Conservation (phyloP, 345 rosid species). For the Citrus hindsii region DNA sequence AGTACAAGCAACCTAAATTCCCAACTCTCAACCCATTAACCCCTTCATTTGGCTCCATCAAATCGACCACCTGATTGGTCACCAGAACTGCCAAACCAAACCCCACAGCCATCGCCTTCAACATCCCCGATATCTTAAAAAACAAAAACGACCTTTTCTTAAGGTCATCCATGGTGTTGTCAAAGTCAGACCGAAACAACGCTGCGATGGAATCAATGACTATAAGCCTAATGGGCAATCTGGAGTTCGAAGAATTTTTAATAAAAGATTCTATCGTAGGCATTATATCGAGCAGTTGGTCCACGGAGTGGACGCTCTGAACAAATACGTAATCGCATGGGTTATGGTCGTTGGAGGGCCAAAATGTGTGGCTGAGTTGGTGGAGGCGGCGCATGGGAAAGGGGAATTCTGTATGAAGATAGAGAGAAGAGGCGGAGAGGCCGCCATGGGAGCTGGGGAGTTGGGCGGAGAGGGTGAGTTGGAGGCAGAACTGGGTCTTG, state of each 20-base stretch:
- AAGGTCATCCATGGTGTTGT: slow-evolving; percentile 64
- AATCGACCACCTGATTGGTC: slow-evolving; percentile 90
- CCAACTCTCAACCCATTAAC: slow-evolving; percentile 61
- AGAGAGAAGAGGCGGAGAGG: slow-evolving; percentile 67
- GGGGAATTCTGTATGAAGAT: slow-evolving; percentile 73
- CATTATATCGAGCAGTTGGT: slow-evolving; percentile 74
- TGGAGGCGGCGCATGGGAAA: slow-evolving; percentile 76
- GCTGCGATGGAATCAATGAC: slow-evolving; percentile 89
- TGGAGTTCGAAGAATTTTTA: slow-evolving; percentile 31
- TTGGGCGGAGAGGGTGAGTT: slow-evolving; percentile 66
- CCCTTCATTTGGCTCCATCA: slow-evolving; percentile 51
- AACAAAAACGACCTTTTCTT: slow-evolving; percentile 68
- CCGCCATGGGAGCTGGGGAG: slow-evolving; percentile 77
- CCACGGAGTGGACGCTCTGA: slow-evolving; percentile 54
- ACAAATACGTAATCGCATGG: slow-evolving; percentile 60
- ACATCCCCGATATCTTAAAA: slow-evolving; percentile 64
- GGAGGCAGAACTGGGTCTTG: slow-evolving; percentile 89
- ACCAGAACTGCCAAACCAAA: slow-evolving; percentile 66
- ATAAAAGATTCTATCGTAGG: slow-evolving; percentile 52
- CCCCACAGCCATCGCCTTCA: slow-evolving; percentile 64
- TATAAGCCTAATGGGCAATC: slow-evolving; percentile 61
- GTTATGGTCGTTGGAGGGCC: slow-evolving; percentile 28
- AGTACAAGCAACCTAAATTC: slow-evolving; percentile 52
- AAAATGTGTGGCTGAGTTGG: slow-evolving; percentile 50
- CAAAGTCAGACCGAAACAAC: slow-evolving; percentile 79